phyloP scores from a whole-genome alignment of 2,329 filamentous ascomycete genomes.

The Botrytis hyacinthi region DNA sequence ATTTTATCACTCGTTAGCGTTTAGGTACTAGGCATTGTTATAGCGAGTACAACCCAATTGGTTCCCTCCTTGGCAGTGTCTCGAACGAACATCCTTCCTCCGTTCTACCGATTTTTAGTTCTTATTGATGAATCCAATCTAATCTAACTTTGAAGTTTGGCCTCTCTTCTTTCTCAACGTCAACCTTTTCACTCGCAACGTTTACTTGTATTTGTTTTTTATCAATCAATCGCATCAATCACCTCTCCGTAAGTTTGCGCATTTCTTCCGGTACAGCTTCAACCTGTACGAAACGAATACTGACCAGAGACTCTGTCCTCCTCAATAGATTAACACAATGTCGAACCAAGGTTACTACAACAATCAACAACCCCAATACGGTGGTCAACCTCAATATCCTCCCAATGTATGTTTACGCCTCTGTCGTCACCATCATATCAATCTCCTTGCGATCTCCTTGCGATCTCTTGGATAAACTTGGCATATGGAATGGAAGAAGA shows the following conservation, averaged over 20 bases:
- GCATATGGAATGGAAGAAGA: conserved; percentile 1
- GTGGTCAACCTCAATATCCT: conserved; percentile 37
- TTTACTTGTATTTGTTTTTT: not conserved
- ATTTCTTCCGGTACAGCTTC: not conserved
- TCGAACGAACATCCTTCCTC: conserved; percentile 17
- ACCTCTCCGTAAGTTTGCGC: conserved; percentile 1
- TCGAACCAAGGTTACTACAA: conserved; percentile 41
- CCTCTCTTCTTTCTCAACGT: conserved; percentile 6
- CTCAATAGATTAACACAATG: conserved; percentile 21
- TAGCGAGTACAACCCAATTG: not conserved
- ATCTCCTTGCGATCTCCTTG: conserved; percentile 13
- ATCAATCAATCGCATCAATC: not conserved
- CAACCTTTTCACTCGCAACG: not conserved
- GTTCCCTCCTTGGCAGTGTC: not conserved
- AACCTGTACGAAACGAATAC: not conserved
- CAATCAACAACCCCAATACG: conserved; percentile 37
- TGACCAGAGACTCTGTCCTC: not conserved
- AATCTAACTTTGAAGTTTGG: conserved; percentile 9
- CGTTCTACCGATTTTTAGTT: conserved; percentile 14
- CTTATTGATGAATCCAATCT: conserved; percentile 12
- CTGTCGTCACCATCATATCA: not conserved
- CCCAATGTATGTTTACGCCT: conserved; percentile 31
- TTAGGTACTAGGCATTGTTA: not conserved
- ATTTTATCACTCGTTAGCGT: not conserved
- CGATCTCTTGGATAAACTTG: conserved; percentile 14